Conservation (phyloP, 495 filamentous ascomycete species). For the Pyrenopolyporus hunteri region DNA sequence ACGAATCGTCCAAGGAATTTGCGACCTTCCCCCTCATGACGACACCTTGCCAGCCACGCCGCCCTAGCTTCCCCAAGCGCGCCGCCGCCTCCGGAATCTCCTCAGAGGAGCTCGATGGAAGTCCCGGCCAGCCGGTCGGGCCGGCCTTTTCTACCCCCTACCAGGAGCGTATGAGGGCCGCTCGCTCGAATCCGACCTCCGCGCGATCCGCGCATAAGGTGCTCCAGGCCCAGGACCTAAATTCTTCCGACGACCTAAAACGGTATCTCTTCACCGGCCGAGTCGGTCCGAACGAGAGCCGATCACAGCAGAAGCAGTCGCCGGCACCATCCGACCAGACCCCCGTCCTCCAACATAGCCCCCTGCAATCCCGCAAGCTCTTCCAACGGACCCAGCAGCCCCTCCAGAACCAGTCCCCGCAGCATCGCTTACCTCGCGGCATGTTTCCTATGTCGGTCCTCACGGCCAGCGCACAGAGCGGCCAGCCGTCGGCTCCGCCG, state of each 20-base stretch:
- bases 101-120: conserved; percentile 68
- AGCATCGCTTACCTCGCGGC: conserved; percentile 23
- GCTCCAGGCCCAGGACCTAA: conserved; percentile 12
- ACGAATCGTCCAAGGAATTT: conserved; percentile 45
- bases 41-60: conserved; percentile 35
- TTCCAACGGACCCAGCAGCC: background rate
- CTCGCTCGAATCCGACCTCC: conserved; percentile 44
- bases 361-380: conserved; percentile 19
- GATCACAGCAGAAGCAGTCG: background rate
- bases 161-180: conserved; percentile 66
- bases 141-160: conserved; percentile 73
- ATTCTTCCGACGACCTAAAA: conserved; percentile 46
- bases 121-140: conserved; percentile 57
- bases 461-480: conserved; percentile 26
- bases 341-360: conserved; percentile 6
- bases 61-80: conserved; percentile 39
- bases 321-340: background rate
- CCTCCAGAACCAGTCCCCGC: background rate
- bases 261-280: conserved; percentile 47
- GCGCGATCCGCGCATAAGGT: conserved; percentile 18
- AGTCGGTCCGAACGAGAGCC: conserved; percentile 4
- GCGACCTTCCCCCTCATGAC: conserved; percentile 42
- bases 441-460: conserved; percentile 36
- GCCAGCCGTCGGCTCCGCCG: conserved; percentile 12
- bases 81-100: conserved; percentile 63